Base-by-base conservation (phyloP, 345 rosid species). In the Laguncularia racemosa region DNA sequence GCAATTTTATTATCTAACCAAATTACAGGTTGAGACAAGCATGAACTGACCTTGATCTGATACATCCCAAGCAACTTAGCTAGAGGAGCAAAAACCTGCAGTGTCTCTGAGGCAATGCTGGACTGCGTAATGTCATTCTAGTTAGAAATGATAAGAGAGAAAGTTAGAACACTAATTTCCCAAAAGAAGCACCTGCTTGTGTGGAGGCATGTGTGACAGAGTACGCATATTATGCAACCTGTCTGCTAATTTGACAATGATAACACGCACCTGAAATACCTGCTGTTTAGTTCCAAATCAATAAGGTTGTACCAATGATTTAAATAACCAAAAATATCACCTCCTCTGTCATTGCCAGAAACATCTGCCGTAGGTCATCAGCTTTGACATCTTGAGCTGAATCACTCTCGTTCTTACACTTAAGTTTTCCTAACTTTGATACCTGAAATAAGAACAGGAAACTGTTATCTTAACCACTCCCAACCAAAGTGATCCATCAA, bases 141-240 rank as follows among this genome's bases (percentile, higher is more conserved):
- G 56, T 77, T 56, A 64, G 68, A 63, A 57, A 61, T 57, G 45
- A 60, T 57, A 65, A 47, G 6, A 48, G 45, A 3, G 18, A 55
- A 28, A 56, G 21, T 19, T 20, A 16, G 26, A 28, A 19, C 20
- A 51, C 57, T 46, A 60, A 46, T 57, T 62, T 48, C 44, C 28
- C 46, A 57, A 52, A 20, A 55, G 64, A 38, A 20, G 53, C 71
- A 93, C 99, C 99, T 93, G 99, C 81, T 93, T 93, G 69, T 81
- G 96, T 3, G 77, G 83, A 72, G 99, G 99, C 99, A 93, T 89
- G 73, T 89, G 81, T 0, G 88, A 76, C 44, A 89, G 95, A 28
- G 97, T 93, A 26, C 99, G 91, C 97, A 93, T 93, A 63, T 93
- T 93, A 78, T 93, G 99, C 70, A 93, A 79, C 71, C 99, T 84